Evolutionary conservation across 116 monocot species (phyloP).

Genomic region (Trichopus zeylanicus): DNA sequence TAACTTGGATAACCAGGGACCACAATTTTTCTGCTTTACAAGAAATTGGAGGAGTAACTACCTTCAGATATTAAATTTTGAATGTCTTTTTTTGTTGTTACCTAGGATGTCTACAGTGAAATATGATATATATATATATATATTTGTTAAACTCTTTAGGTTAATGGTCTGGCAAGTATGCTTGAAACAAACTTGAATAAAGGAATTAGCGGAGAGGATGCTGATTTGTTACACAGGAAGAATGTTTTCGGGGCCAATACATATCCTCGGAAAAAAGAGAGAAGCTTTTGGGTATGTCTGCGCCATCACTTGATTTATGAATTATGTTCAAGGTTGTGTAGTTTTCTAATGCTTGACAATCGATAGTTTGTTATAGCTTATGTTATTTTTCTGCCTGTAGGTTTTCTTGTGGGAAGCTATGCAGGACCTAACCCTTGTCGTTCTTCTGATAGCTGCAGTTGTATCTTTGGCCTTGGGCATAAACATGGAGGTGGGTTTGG

Average conservation of each 20-base stretch:
- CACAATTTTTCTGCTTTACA: slow-evolving; percentile 65
- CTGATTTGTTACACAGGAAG: slow-evolving; percentile 42
- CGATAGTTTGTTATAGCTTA: background rate
- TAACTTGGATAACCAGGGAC: slow-evolving; percentile 70
- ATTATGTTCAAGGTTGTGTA: too few relatives aligned
- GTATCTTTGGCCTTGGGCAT: slow-evolving; percentile 56
- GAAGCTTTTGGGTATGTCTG: slow-evolving; percentile 61
- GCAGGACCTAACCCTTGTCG: slow-evolving; percentile 53
- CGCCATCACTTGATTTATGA: too few relatives aligned
- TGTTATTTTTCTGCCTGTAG: background rate
- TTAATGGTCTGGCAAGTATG: slow-evolving; percentile 59
- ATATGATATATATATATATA: too few relatives aligned
- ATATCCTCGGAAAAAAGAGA: slow-evolving; percentile 67
- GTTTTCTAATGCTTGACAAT: background rate
- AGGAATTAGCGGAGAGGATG: slow-evolving; percentile 56
- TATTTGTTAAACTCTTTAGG: too few relatives aligned
- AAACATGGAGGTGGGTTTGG: slow-evolving; percentile 43
- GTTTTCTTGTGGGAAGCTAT: slow-evolving; percentile 62
- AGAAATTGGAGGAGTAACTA: slow-evolving; percentile 69
- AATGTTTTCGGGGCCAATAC: slow-evolving; percentile 56
- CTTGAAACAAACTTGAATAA: slow-evolving; percentile 59
- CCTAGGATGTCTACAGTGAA: too few relatives aligned
- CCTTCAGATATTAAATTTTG: too few relatives aligned
- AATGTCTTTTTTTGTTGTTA: too few relatives aligned
- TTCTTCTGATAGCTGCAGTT: slow-evolving; percentile 56